Evolutionary conservation across 2,329 filamentous ascomycete genomes (phyloP), one percentile per base, ranked within the genome.

Genomic region (Phialophora verrucosa): DNA sequence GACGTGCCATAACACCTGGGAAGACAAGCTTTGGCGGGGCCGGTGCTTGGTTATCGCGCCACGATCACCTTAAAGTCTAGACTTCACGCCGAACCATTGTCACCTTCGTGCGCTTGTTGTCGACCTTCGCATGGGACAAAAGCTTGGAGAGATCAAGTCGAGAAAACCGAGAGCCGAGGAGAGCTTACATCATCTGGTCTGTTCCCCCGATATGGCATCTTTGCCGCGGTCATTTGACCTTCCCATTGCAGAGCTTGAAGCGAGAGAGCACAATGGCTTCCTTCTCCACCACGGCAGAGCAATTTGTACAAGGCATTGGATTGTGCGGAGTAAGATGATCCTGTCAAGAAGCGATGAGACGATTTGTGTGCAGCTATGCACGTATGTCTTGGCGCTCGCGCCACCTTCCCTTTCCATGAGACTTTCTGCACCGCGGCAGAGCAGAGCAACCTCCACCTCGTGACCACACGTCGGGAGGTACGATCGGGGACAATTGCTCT

Each of bases 131-230:
- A 17, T n/a, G 38, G 6, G 14, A 44, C 38, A 3, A 44, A 44
- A 25, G 23, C 49, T 23, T 27, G 4, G 20, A 51, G 23, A 51
- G 49, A 23, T 11, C 3, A 51, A 14, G 25, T 7, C 6, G 49
- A 23, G 14, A 51, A 27, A 17, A 51, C 10, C 1, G 49, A 29
- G 10, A 38, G 31, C 25, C 31, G 23, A 57, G 32, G 25, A 23
- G 3, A 7, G 25, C 23, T 57, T 44, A 38, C 32, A 44, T 44
- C 27, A 53, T 12, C 49, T 7, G 3, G 51, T 32, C 11, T 17
- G 11, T 14, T 29, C 7, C 14, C 32, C 42, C 58, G 25, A 60
- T 20, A 8, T 38, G 58, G 58, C 42, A 60, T 38, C 29, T 60
- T 60, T 50, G 44, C 58, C 58, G 42, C 20, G 14, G 12, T 32